Base-by-base conservation (phyloP, 75 land plant genomes). In the Cupressus sempervirens region DNA sequence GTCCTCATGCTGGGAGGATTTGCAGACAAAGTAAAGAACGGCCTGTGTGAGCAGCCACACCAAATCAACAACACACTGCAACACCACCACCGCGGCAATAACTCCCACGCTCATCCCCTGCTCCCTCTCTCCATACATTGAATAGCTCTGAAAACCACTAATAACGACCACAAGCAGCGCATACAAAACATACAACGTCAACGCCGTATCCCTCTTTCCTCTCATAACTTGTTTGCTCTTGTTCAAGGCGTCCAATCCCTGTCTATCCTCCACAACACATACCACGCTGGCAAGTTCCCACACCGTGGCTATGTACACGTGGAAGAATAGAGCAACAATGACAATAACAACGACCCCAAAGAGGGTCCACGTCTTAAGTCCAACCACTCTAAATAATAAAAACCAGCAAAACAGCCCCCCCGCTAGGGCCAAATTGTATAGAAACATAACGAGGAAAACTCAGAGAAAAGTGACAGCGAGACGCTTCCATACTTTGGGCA, bases 241-340 rank as follows among this genome's bases (percentile, higher is more conserved):
- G 83, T 40, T 84, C 89, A 96, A 84, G 36, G 95, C 98, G 3
- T 48, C 80, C 43, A 96, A 16, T 14, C 97, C 98, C 35, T 85
- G 87, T 4, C 46, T 36, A 45, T 95, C 96, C 86, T 97, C 99
- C 35, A 97, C 85, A 6, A 95, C 97, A 3, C 95, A 88, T 14
- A 97, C 87, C n/a, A 95, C 97, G 84, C 93, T 85, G 20, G 97
- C 97, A 53, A 97, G 84, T 20, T 93, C 93, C 95, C 95, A 95
- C 20, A 95, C 83, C 14, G 90, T 77, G 88, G 67, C 86, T 52
- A 94, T 45, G 85, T 93, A 95, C 30, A 93, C 83, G 32, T 89
- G 50, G n/a, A 90, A 84, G 7, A 38, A 76, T 52, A 85, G 43
- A 84, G 90, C 91, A 15, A 83, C 20, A 48, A 89, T 26, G 43